Conservation (phyloP, 352 stramenopile genomes). For the Phytopythium litorale region DNA sequence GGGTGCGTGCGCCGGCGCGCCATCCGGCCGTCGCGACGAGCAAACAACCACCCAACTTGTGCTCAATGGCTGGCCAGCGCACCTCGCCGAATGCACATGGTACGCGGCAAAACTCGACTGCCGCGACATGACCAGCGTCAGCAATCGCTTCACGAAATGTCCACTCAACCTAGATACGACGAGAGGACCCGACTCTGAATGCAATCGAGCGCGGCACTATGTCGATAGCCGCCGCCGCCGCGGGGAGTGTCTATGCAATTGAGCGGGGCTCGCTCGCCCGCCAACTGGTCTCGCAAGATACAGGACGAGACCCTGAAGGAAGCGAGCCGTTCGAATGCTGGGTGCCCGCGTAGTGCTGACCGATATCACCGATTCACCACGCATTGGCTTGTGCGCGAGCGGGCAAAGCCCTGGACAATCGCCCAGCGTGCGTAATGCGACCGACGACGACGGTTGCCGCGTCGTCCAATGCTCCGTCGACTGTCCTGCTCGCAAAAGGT, state of each 20-base stretch:
- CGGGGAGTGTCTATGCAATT: neutral
- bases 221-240: too few species aligned
- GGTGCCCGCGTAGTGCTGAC: too few species aligned
- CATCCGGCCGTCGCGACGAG: neutral
- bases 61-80: neutral
- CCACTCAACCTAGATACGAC: neutral
- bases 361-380: too few species aligned
- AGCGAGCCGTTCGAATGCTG: neutral
- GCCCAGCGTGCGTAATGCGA: neutral
- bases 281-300: neutral
- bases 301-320: neutral
- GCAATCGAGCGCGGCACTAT: neutral
- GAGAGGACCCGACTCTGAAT: too few species aligned
- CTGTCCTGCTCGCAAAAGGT: neutral
- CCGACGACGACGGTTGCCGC: neutral
- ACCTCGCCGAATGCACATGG: neutral
- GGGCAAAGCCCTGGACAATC: neutral
- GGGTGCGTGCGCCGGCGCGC: neutral
- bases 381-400: too few species aligned
- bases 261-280: neutral
- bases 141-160: neutral
- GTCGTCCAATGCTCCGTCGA: neutral
- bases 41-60: neutral
- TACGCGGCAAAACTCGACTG: neutral
- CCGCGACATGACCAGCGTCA: slow-evolving; percentile 1